Percentiles rank a stretch among this genome's conserved stretches.
These are phyloP conservation scores for Marchantia polymorpha DNA, from an alignment of 225 moss, liverwort and hornwort species.

Conservation along the genomic window DNA sequence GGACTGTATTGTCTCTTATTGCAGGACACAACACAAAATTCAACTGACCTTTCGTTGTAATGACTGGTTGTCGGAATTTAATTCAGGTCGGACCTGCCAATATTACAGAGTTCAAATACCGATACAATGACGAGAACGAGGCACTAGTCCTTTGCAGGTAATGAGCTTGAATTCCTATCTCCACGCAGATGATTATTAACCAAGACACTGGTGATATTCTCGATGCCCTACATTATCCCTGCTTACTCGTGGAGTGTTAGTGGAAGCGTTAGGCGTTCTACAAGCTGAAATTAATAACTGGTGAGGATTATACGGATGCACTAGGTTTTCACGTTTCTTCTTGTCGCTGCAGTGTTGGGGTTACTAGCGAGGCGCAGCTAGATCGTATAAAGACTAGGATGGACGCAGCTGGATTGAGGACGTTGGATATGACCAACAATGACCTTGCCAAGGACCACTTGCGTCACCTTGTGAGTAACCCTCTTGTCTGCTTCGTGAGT, in stretches of 20 bases:
- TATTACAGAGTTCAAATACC: conserved; percentile 90
- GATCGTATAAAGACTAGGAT: conserved; percentile 53
- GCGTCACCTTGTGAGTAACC: conserved; percentile 53
- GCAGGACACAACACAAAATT: neutral
- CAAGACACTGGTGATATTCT: neutral
- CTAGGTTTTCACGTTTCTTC: neutral
- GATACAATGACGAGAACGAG: conserved; percentile 56
- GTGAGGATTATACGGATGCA: too few relatives aligned
- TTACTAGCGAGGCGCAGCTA: conserved; percentile 64
- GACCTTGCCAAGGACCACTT: conserved; percentile 95
- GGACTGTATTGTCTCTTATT: neutral
- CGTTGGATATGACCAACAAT: conserved; percentile 81
- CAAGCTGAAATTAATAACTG: neutral
- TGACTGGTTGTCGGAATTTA: conserved; percentile 5
- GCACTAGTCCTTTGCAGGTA: conserved; percentile 80
- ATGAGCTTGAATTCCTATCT: neutral
- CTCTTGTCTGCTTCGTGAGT: neutral
- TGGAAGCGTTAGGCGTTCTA: neutral
- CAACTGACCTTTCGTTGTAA: neutral
- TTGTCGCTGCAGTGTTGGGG: conserved; percentile 53
- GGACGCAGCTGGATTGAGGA: conserved; percentile 53
- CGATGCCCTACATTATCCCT: neutral
- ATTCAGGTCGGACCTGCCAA: conserved; percentile 54
- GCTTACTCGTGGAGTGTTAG: neutral
- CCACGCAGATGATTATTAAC: neutral